Conservation (phyloP, 768 basidiomycete genomes). For the Pleurotus platypus region DNA sequence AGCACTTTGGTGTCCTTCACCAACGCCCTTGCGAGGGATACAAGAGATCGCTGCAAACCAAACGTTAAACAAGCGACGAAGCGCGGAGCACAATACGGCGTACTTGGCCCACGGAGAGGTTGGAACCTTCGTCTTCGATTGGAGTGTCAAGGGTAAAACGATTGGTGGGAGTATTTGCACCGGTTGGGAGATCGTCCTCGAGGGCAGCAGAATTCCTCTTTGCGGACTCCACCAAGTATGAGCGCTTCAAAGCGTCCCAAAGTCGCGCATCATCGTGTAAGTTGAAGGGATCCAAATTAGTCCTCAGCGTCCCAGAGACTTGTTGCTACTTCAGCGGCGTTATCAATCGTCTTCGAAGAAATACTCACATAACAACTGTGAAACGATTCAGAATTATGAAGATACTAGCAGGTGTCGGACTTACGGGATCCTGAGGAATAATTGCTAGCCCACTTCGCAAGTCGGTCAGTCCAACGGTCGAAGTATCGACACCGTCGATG, state of each 20-base stretch:
- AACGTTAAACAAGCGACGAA: background rate
- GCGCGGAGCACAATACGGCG: background rate
- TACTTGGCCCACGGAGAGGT: conserved; percentile 74
- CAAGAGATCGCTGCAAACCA: conserved; percentile 61
- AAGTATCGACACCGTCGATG: conserved; percentile 84
- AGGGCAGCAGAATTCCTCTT: conserved; percentile 23
- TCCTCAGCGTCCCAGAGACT: conserved; percentile 79
- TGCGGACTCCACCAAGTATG: conserved; percentile 68
- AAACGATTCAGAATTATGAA: conserved; percentile 6
- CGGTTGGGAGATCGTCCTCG: conserved; percentile 30
- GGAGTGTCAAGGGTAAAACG: conserved; percentile 81
- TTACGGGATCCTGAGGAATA: conserved; percentile 80
- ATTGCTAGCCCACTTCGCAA: conserved; percentile 68
- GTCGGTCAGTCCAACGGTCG: conserved; percentile 73
- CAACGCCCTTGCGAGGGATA: conserved; percentile 84
- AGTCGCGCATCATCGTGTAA: conserved; percentile 74
- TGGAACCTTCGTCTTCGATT: conserved; percentile 85
- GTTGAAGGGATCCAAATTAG: conserved; percentile 89
- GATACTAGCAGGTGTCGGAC: conserved; percentile 17
- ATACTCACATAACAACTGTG: conserved; percentile 44
- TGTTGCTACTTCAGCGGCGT: conserved; percentile 10
- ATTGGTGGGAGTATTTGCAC: conserved; percentile 41
- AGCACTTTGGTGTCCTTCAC: conserved; percentile 84
- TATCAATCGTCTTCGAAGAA: too few relatives aligned
- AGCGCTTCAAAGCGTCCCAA: conserved; percentile 85